Base-by-base conservation (phyloP, 2,329 filamentous ascomycete genomes). In the Biscogniauxia mediterranea region DNA sequence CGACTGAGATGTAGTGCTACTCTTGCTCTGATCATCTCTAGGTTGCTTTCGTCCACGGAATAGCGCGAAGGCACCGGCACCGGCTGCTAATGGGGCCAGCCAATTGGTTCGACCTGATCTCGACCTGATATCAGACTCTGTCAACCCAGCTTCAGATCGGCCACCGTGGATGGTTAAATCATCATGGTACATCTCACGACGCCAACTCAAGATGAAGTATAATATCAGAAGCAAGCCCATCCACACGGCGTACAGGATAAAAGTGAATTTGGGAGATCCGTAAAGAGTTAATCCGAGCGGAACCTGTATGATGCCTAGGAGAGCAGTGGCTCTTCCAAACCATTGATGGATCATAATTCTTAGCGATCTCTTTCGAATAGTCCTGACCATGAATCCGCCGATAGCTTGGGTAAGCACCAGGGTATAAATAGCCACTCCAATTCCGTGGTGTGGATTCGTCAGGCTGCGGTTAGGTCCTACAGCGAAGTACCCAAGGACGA, bases 211-310 rank as follows among this genome's bases (percentile, higher is more conserved):
- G 59, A 94, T 80, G 69, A 98, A 96, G 76, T 93, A 97, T 15
- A 87, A 66, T 1, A 93, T 70, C 17, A 97, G 68, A 38, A 97
- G 78, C 19, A 90, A 81, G 26, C 86, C 85, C 74, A 90, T 89
- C 81, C 89, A 94, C 0, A 98, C 65, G 0, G 93, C 84, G 71
- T 90, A 99, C 3, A 98, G 80, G 57, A 99, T 87, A 74, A 98
- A 99, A 3, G 93, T 83, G 46, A 84, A 85, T 70, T 89, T 87
- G 5, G 95, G 94, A 28, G 93, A 97, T 5, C 95, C 95, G 71
- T 97, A 99, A 1, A 99, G 81, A 0, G 93, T 93, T 54, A 99
- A 81, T 0, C 95, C 95, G 0, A 99, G 82, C 0, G 95, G 90
- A 11, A 99, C 86, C 73, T 99, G 95, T 3, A 89, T 84, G 66